Base-by-base conservation (phyloP, 2,329 filamentous ascomycete species). In the Diplodia seriata region DNA sequence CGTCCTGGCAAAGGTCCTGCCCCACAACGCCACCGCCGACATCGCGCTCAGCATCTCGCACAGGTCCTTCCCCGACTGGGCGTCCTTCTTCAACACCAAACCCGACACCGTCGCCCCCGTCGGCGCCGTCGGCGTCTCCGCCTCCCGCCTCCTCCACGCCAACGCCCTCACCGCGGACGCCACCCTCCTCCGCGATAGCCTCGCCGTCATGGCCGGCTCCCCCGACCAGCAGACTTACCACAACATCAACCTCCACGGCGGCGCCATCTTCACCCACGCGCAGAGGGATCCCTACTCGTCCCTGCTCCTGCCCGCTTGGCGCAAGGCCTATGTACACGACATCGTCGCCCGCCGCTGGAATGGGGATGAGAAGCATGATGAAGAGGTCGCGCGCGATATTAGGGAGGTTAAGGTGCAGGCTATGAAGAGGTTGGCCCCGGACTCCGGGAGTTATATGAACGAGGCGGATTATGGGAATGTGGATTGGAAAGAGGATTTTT, bases 301-400 rank as follows among this genome's bases (percentile, higher is more conserved):
- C 5, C 31, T 31, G 0, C 79, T 85, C 2, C 81, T 82, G 47
- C 85, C 85, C 0, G 83, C 83, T 0, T 89, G 85, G 85, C 78
- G 86, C 18, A 81, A 71, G 14, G 77, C 82, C 0, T 77, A 78
- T 66, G 69, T 79, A 40, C 72, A 75, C 62, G 72, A 76, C 31
- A 73, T 77, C 26, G 73, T 78, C 4, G 72, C 74, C 0, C 69
- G 73, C 1, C 70, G 70, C 11, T 76, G 71, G 69, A n/a, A 69
- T 68, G 29, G 69, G 68, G 4, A 70, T 69, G 3, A 40, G 4
- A 70, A 76, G 31, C 70, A 73, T 40, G 29, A 73, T 3, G 77
- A 79, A 69, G 74, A 78, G 38, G 76, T 74, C 0, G 74, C 4
- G 7, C 14, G 5, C 3, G 55, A 59, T 15, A 18, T 43, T 1